Conservation (phyloP, 768 basidiomycete species). For the Jaapia argillacea region DNA sequence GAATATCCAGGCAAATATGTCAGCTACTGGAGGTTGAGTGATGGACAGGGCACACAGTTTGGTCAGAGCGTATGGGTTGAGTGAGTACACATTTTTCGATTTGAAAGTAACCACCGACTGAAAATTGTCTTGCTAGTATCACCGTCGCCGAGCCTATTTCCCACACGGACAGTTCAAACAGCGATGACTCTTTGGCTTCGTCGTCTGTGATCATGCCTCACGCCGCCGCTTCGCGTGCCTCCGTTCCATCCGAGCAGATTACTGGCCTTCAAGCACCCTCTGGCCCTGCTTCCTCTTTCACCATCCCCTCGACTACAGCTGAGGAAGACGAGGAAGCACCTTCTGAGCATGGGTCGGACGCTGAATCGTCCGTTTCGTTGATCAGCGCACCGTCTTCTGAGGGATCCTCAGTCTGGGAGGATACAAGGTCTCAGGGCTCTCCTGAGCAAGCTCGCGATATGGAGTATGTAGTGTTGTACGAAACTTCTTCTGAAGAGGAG, state of each 20-base stretch:
- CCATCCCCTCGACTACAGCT: constrained; percentile 15
- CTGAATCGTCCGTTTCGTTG: constrained; percentile 40
- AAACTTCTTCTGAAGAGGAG: no score
- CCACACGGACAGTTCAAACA: constrained; percentile 18
- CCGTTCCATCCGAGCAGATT: constrained; percentile 3
- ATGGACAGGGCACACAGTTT: constrained; percentile 49
- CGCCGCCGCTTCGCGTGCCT: constrained; percentile 13
- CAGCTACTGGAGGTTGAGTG: constrained; percentile 66
- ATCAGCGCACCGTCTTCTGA: constrained; percentile 36
- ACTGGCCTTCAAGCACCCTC: constrained; percentile 11
- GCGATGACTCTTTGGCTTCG: constrained; percentile 47
- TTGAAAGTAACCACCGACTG: not conserved
- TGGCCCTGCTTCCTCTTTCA: constrained; percentile 10
- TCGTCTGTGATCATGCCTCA: constrained; percentile 67
- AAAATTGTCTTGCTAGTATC: constrained; percentile 32
- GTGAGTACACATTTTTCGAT: constrained; percentile 34
- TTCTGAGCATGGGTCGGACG: constrained; percentile 23
- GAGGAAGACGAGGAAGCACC: constrained; percentile 25
- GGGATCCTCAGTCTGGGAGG: constrained; percentile 50
- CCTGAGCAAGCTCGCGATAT: constrained; percentile 20
- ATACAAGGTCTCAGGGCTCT: constrained; percentile 35
- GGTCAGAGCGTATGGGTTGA: constrained; percentile 75
- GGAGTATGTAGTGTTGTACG: constrained; percentile 70
- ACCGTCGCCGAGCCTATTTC: constrained; percentile 46
- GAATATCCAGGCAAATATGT: constrained; percentile 64